Base-by-base conservation (phyloP, 2,329 filamentous ascomycete species). In the Alternaria brassicicola region DNA sequence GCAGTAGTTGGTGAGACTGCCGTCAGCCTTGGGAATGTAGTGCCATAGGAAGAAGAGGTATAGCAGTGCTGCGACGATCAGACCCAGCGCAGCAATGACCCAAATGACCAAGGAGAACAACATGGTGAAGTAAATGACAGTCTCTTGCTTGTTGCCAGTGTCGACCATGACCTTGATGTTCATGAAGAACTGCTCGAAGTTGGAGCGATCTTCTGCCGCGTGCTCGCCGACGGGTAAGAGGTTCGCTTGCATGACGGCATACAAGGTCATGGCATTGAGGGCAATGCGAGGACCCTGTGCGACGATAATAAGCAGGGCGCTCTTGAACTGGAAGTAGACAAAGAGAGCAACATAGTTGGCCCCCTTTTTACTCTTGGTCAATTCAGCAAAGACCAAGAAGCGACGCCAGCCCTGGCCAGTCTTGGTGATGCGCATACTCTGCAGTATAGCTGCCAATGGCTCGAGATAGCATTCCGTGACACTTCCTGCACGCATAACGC, bases 401-500 rank as follows among this genome's bases (percentile, higher is more conserved):
- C 94, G 86, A 69, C 88, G 89, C 86, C 89, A 99, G 30, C 95
- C 95, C 67, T 89, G 86, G 41, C 89, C 90, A 23, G 83, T 75
- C 41, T 78, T 83, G 33, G 89, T 89, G 57, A 89, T 76, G n/a
- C 92, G 87, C 72, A 92, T 86, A 78, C 90, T 92, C 77, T 97
- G 92, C 66, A 96, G 84, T 48, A 92, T 88, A 50, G 91, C 92
- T 2, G 94, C 94, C 57, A 98, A 81, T 33, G 87, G 90, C 76
- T 99, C 93, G 63, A 99, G 85, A 68, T 96, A 99, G 75, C 90
- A 94, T 74, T 96, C 92, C 5, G 93, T 92, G 38, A 98, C 90
- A 64, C 93, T 93, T 54, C 91, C 91, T 57, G 92, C 87, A 67
- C 84, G 88, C 76, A 98, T 96, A 49, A 96, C 91, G 43, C 89